Percentiles rank a stretch among this genome's conserved stretches.
Conservation (phyloP, 352 stramenopile species). For the Phytophthora kernoviae region DNA sequence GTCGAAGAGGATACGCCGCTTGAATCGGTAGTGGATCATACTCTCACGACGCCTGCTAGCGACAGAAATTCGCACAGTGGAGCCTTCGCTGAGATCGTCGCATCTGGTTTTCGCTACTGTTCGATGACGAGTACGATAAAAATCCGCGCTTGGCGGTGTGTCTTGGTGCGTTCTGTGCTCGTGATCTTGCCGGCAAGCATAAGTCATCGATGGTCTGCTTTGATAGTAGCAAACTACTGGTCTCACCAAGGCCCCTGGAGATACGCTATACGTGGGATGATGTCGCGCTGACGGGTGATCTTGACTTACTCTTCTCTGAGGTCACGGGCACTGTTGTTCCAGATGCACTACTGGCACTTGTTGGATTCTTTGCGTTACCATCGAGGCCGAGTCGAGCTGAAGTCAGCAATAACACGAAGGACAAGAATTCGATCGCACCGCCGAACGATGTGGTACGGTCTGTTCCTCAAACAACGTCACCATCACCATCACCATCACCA, state of each 20-base stretch:
- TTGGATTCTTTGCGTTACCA: constrained; percentile 63
- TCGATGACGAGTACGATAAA: constrained; percentile 46
- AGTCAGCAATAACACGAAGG: neutral
- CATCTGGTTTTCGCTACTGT: constrained; percentile 41
- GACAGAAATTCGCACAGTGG: neutral
- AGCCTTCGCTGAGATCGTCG: constrained; percentile 36
- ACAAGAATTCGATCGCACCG: neutral
- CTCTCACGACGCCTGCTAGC: constrained; percentile 5
- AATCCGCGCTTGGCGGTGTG: constrained; percentile 47
- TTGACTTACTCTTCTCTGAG: constrained; percentile 56
- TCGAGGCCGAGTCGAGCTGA: constrained; percentile 14
- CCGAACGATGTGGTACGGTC: constrained; percentile 8
- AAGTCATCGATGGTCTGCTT: constrained; percentile 3
- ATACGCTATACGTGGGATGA: constrained; percentile 73
- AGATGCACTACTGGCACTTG: constrained; percentile 45
- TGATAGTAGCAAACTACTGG: constrained; percentile 37
- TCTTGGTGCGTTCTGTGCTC: constrained; percentile 45
- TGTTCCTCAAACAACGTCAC: constrained; percentile 2
- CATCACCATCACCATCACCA: constrained; percentile 17
- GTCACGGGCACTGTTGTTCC: constrained; percentile 63
- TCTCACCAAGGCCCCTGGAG: constrained; percentile 45
- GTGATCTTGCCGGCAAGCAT: constrained; percentile 41
- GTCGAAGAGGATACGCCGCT: constrained; percentile 1
- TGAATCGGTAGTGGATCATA: constrained; percentile 16
- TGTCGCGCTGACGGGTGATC: constrained; percentile 34